Conservation (phyloP, 345 rosid genomes). For the Eucalyptus guilfoylei region DNA sequence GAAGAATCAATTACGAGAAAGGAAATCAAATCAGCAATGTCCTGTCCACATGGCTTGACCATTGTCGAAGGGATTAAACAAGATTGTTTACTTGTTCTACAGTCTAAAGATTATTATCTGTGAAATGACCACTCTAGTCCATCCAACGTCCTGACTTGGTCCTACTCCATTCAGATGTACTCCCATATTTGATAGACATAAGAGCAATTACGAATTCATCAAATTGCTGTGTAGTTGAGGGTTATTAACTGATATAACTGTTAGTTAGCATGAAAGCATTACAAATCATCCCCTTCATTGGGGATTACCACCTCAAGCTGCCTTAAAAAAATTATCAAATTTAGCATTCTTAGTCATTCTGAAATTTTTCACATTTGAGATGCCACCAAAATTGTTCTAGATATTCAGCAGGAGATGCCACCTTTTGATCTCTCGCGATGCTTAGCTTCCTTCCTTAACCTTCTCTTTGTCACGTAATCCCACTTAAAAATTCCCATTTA, state of each 20-base stretch:
- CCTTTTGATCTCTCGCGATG: background rate
- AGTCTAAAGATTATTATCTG: background rate
- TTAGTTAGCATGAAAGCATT: background rate
- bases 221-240: background rate
- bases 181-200: background rate
- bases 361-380: background rate
- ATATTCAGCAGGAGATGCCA: background rate
- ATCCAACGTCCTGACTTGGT: background rate
- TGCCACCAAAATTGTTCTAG: background rate
- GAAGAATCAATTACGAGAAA: background rate
- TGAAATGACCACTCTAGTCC: background rate
- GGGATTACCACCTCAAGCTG: background rate
- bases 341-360: background rate
- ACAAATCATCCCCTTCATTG: background rate
- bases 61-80: background rate
- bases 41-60: background rate
- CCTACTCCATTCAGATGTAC: background rate
- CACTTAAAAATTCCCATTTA: background rate
- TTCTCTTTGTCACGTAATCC: background rate
- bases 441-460: background rate
- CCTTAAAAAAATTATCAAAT: background rate
- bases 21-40: background rate
- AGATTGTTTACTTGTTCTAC: background rate
- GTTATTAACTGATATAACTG: background rate
- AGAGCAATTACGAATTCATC: background rate